Percentiles rank a stretch among this genome's conserved stretches.
phyloP scores from a whole-genome alignment of 1,284 basidiomycete genomes.

The Clitocybe nebularis region DNA sequence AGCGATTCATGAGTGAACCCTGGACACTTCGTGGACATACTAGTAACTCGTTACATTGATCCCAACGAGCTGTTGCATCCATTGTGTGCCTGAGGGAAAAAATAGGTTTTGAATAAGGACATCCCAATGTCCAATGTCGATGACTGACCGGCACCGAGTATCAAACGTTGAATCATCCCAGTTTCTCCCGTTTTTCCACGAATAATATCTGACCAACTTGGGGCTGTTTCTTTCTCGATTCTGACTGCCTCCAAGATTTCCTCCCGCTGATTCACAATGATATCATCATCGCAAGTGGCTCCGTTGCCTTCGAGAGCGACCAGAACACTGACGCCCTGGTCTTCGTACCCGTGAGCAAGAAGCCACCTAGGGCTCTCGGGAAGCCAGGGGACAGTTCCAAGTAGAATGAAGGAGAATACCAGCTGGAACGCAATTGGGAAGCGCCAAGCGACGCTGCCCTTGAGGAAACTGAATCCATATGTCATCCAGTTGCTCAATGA shows the following conservation, averaged over 20 bases:
- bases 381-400: slow-evolving; percentile 55
- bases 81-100: slow-evolving; percentile 45
- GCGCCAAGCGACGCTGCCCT: slow-evolving; percentile 53
- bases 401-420: slow-evolving; percentile 57
- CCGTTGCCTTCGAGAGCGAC: slow-evolving; percentile 37
- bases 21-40: slow-evolving; percentile 20
- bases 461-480: slow-evolving; percentile 44
- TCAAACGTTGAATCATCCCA: slow-evolving; percentile 46
- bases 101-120: background rate
- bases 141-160: slow-evolving; percentile 43
- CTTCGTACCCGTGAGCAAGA: slow-evolving; percentile 37
- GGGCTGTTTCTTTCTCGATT: slow-evolving; percentile 35
- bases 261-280: slow-evolving; percentile 32
- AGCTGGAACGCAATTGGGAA: slow-evolving; percentile 71
- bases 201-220: slow-evolving; percentile 37
- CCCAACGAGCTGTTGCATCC: slow-evolving; percentile 71
- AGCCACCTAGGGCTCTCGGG: slow-evolving; percentile 71
- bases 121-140: background rate
- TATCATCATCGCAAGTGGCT: slow-evolving; percentile 28
- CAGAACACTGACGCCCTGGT: slow-evolving; percentile 36
- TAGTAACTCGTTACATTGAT: slow-evolving; percentile 73
- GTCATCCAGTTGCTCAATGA: slow-evolving; percentile 46
- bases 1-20: background rate
- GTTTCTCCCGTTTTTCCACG: slow-evolving; percentile 36
- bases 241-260: slow-evolving; percentile 40